Base-by-base conservation (phyloP, 768 basidiomycete species). In the Calocybe indica region DNA sequence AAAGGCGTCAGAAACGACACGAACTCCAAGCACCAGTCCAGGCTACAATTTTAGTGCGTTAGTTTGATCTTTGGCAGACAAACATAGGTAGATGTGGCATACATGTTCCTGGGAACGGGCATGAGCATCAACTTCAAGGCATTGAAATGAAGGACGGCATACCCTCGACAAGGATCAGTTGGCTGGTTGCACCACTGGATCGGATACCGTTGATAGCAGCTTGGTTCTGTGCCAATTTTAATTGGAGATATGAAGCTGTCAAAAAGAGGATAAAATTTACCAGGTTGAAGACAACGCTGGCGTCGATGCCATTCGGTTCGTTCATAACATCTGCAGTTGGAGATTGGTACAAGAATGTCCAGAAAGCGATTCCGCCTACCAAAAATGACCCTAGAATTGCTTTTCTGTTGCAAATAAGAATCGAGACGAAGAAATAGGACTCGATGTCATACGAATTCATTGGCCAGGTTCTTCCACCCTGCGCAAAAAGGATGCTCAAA, bases 151-250 rank as follows among this genome's bases (percentile, higher is more conserved):
- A 22, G 22, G 10, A 40, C 1, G 7, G 48, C 57, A 30, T 15
- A 62, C 67, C 69, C 62, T 78, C 76, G 14, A 74, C 74, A 34
- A 73, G 63, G 46, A 76, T 76, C 11, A 75, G 64, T 49, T 76
- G 76, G 6, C 65, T 73, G 4, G 83, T 84, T 12, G 83, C 83
- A 49, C 85, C 84, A 36, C 67, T 68, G 7, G 77, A 62, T 55
- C 83, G 73, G 54, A 87, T 81, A 51, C 78, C 81, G 56, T 82
- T 80, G 51, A 87, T 67, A 5, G 79, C 81, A 37, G 79, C 79
- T 74, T 85, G 84, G 61, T 74, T 75, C 79, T 73, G 38, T 12
- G 47, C 15, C 22, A 22, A 30, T 38, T 7, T 37, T 40, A 6
- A 14, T 37, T 31, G 31, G 36, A 32, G 6, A 44, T 45, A 15